phyloP scores from a whole-genome alignment of 2,329 filamentous ascomycete genomes.

The Fonsecaea erecta region DNA sequence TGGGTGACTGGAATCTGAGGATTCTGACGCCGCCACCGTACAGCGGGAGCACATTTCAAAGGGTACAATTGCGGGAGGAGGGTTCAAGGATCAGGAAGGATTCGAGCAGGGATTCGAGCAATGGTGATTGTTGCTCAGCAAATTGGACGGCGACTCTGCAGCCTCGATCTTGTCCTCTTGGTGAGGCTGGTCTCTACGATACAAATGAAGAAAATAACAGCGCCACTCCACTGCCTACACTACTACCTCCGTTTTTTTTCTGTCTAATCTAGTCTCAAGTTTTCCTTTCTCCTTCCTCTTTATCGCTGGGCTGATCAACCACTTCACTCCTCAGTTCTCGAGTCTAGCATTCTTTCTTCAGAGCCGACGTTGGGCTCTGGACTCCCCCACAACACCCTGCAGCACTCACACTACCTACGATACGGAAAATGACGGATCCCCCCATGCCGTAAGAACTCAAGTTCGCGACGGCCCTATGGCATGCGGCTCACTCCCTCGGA shows the following conservation, averaged over 20 bases:
- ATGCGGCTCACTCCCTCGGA: background rate
- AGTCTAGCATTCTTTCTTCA: background rate
- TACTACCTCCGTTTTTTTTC: background rate
- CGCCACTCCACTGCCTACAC: background rate
- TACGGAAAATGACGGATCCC: background rate
- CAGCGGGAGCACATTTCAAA: background rate
- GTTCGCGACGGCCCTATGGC: background rate
- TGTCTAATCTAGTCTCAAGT: background rate
- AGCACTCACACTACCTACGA: background rate
- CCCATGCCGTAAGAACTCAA: background rate
- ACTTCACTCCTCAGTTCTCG: background rate
- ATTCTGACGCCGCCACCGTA: background rate
- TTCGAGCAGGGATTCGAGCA: no score
- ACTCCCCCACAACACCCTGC: background rate
- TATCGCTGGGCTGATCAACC: background rate
- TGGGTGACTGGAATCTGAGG: background rate
- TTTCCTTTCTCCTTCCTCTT: background rate
- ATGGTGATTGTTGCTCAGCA: background rate
- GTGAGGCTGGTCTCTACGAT: conserved; percentile 3
- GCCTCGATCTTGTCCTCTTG: background rate
- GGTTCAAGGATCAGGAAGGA: background rate
- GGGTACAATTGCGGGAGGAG: background rate
- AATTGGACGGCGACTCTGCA: conserved; percentile 3
- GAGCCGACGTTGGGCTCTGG: background rate
- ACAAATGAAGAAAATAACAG: conserved; percentile 6